Base-by-base conservation (phyloP, 2,329 filamentous ascomycete genomes). In the Diatrype stigma region DNA sequence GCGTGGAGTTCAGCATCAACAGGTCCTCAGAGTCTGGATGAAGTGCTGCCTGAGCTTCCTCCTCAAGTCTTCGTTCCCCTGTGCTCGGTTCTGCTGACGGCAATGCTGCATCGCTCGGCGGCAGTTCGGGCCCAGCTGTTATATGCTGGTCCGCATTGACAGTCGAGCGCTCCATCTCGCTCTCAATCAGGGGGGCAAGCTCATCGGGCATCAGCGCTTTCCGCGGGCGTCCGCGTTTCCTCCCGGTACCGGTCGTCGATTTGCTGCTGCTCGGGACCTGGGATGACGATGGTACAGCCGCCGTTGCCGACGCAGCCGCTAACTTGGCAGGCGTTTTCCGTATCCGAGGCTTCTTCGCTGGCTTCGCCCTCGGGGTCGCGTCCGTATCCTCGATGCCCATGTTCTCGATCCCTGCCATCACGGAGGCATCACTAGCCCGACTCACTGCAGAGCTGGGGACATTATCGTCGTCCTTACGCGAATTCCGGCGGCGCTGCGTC, bases 181-280 rank as follows among this genome's bases (percentile, higher is more conserved):
- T 26, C 38, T 54, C 57, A 12, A 54, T 50, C 16, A 57, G 38
- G 10, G 53, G 46, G 51, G 58, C 51, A 26, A 61, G 52, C 42
- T 64, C 61, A 28, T 62, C 60, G 7, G 60, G 51, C 47, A 63
- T 48, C 6, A 55, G 54, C 4, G 58, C 54, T 49, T 68, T 68
- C 30, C 65, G 60, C 52, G 65, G 63, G 1, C 65, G 58, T 6
- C 65, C 64, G 19, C 65, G 60, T 53, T 66, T 67, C 53, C 58
- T 64, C 45, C 63, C 63, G 1, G 61, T 63, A 21, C 19, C 37
- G n/a, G n/a, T 19, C 37, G n/a, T n/a, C 10, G n/a, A n/a, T n/a
- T n/a, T n/a, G n/a, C 26, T 5, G 26, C 26, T 30, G 26, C 26
- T 34, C 60, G 57, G 48, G 10, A 10, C 26, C 26, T 30, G 26